These are phyloP conservation scores for Amanita muscaria DNA, from an alignment of 768 basidiomycete species.

Conservation along the genomic window DNA sequence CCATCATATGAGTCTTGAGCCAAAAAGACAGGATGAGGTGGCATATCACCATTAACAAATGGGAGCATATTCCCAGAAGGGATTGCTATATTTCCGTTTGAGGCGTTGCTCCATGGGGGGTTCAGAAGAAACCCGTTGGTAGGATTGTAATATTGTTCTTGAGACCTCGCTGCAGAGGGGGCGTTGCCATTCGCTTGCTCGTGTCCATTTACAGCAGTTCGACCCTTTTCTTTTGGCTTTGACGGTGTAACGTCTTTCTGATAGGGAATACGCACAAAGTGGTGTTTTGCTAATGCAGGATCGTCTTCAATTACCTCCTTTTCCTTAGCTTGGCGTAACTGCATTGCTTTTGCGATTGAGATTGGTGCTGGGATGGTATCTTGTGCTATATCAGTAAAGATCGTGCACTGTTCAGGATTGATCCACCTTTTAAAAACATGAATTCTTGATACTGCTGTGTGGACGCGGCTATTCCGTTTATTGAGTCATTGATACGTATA, in stretches of 20 bases:
- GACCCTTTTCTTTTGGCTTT: constrained; percentile 31
- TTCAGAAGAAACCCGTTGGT: not conserved
- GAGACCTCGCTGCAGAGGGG: constrained; percentile 11
- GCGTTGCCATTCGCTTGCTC: constrained; percentile 24
- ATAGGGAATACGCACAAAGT: constrained; percentile 13
- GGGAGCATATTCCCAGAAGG: constrained; percentile 13
- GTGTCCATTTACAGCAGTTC: constrained; percentile 23
- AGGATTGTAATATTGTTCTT: constrained; percentile 2
- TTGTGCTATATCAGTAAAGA: constrained; percentile 18
- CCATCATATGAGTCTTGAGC: constrained; percentile 11
- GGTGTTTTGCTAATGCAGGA: constrained; percentile 35
- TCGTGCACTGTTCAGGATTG: not conserved
- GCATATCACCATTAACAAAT: constrained; percentile 20
- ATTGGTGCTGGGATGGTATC: constrained; percentile 63
- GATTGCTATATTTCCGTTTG: not conserved
- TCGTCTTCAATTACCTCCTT: constrained; percentile 52
- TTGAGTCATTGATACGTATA: constrained; percentile 1
- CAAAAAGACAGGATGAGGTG: constrained; percentile 19
- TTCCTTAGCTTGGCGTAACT: constrained; percentile 41
- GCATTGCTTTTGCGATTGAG: constrained; percentile 50
- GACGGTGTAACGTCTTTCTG: constrained; percentile 13
- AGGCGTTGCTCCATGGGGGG: constrained; percentile 2
- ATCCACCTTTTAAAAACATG: constrained; percentile 58
- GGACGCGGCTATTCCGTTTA: constrained; percentile 37
- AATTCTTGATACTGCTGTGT: constrained; percentile 59